Conservation (phyloP, 352 stramenopile species). For the Globisporangium acanthophoron region DNA sequence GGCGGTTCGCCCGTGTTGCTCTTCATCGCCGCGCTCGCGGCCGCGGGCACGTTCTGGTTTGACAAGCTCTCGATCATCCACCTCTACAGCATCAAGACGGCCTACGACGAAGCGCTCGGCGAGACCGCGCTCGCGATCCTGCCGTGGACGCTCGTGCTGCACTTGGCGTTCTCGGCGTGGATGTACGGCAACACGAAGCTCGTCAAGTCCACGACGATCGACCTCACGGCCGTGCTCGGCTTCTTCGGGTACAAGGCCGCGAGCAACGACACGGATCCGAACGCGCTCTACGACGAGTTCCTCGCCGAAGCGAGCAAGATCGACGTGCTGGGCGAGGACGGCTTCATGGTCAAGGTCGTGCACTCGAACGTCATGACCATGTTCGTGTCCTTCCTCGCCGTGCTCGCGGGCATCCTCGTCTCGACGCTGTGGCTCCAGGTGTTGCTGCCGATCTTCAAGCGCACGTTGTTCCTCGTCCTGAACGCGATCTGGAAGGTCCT, state of each 20-base stretch:
- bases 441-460: constrained; percentile 39
- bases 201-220: constrained; percentile 46
- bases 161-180: constrained; percentile 75
- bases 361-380: constrained; percentile 70
- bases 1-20: constrained; percentile 74
- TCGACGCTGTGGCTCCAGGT: constrained; percentile 49
- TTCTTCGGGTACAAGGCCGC: constrained; percentile 25
- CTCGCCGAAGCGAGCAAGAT: constrained; percentile 33
- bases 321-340: constrained; percentile 41
- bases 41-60: constrained; percentile 63
- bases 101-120: constrained; percentile 75
- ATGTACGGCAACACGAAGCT: constrained; percentile 79
- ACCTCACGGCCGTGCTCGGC: constrained; percentile 35
- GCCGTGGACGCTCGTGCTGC: constrained; percentile 64
- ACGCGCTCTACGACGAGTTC: constrained; percentile 37
- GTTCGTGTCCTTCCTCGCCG: constrained; percentile 55
- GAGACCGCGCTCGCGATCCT: constrained; percentile 48
- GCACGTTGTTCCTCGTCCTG: constrained; percentile 33
- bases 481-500: neutral
- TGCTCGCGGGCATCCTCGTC: constrained; percentile 26
- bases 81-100: constrained; percentile 71
- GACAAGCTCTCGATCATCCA: constrained; percentile 79
- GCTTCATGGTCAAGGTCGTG: constrained; percentile 66
- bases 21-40: constrained; percentile 64
- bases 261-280: constrained; percentile 17